Percentiles rank a stretch among this genome's conserved stretches.
These are phyloP conservation scores for Penicillium sp. DNA, from an alignment of 2,329 filamentous ascomycete genomes.

Conservation along the genomic window DNA sequence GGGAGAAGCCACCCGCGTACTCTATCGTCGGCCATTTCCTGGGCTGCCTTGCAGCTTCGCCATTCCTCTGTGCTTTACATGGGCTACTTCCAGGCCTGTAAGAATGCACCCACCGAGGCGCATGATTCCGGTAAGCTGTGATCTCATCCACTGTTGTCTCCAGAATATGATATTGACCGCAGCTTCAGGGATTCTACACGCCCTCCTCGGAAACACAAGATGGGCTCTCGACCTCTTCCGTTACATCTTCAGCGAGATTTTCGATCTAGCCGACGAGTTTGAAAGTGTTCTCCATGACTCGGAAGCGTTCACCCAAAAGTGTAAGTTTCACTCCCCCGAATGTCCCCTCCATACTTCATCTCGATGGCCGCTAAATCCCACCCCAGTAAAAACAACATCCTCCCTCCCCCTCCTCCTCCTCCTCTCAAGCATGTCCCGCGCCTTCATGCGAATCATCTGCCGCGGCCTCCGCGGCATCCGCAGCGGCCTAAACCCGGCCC, in stretches of 20 bases:
- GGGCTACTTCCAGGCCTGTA: slow-evolving; percentile 66
- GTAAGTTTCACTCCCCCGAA: slow-evolving; percentile 19
- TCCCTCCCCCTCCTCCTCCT: slow-evolving; percentile 58
- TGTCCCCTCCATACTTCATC: no score
- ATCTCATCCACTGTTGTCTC: neutral
- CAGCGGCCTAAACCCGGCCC: slow-evolving; percentile 45
- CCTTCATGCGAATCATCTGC: slow-evolving; percentile 70
- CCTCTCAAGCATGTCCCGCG: slow-evolving; percentile 72
- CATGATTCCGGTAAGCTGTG: slow-evolving; percentile 60
- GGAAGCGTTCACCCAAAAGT: slow-evolving; percentile 41
- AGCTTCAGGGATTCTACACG: slow-evolving; percentile 66
- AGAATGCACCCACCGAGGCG: slow-evolving; percentile 49
- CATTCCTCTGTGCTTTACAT: slow-evolving; percentile 66
- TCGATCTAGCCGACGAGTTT: slow-evolving; percentile 46
- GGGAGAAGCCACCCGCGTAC: slow-evolving; percentile 63
- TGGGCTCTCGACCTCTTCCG: slow-evolving; percentile 73
- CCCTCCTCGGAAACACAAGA: slow-evolving; percentile 71
- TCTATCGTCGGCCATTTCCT: slow-evolving; percentile 73
- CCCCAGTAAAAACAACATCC: slow-evolving; percentile 37
- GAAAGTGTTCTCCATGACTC: slow-evolving; percentile 36
- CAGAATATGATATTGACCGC: slow-evolving; percentile 9
- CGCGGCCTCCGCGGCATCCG: slow-evolving; percentile 63
- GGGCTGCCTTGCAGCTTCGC: slow-evolving; percentile 72
- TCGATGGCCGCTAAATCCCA: no score
- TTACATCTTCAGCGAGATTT: slow-evolving; percentile 58